Evolutionary conservation across 2,329 filamentous ascomycete genomes (phyloP), one percentile per base, ranked within the genome.

Genomic region (Paecilomyces formosus): DNA sequence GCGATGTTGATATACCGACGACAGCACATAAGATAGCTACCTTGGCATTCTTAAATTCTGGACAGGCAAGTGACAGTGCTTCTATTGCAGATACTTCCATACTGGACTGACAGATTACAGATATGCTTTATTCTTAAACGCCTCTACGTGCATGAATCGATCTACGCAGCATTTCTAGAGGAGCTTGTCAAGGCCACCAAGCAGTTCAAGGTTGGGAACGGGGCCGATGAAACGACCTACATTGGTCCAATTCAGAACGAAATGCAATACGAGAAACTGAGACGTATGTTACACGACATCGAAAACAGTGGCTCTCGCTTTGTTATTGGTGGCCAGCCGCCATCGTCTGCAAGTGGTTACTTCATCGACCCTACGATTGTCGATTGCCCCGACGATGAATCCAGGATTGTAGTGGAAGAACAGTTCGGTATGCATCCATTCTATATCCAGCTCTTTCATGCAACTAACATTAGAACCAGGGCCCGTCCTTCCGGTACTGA

Each of bases 191-290:
- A 74, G 72, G 57, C 18, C n/a, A 26, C 24, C 11, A 21, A 52
- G n/a, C 24, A 11, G n/a, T 18, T 22, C 3, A 52, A 21, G n/a
- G 18, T 52, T 21, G 49, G 49, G 2, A 26, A 52, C n/a, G 49
- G 49, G 3, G 3, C n/a, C 3, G 65, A 70, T 2, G 74, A 75
- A 3, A 76, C 72, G 2, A 73, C 75, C 21, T 71, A 80, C 58
- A 81, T 85, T 1, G 87, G 85, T 1, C 85, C 85, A 0, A 71
- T 86, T 6, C 82, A 83, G 61, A 87, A 87, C 70, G 72, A 77
- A 62, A 78, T 82, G 76, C 85, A 87, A 69, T 86, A 79, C 65
- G 80, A 85, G 58, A 76, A 77, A 13, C 79, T 83, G 22, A 79
- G 78, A 67, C 68, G 70, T 28, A 79, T 83, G 64, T 76, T 85